These are phyloP conservation scores for Pythium volutum DNA, from an alignment of 352 stramenopile species.

Conservation along the genomic window DNA sequence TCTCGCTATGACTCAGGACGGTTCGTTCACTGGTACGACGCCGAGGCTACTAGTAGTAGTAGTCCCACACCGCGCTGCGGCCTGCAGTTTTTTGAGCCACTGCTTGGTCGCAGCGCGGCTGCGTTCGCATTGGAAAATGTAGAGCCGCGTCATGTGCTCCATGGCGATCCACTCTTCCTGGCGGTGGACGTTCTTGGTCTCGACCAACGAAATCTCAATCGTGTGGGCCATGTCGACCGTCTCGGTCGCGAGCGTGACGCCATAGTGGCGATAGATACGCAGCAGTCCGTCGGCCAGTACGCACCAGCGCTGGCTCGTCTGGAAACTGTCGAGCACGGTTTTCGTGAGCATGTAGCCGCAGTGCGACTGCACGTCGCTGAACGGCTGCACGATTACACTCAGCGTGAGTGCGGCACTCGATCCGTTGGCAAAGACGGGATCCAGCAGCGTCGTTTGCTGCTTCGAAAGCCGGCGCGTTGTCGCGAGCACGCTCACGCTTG, in stretches of 20 bases:
- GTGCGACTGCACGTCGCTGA: constrained; percentile 44
- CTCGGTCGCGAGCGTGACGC: constrained; percentile 61
- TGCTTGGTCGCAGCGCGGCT: constrained; percentile 29
- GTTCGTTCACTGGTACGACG: not conserved
- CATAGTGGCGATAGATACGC: constrained; percentile 72
- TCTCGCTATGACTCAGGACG: not conserved
- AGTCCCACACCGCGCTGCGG: constrained; percentile 33
- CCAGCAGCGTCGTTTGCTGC: not conserved
- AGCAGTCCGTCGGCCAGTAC: constrained; percentile 58
- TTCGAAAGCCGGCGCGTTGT: not conserved
- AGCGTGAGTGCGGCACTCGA: constrained; percentile 27
- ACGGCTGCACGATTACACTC: constrained; percentile 43
- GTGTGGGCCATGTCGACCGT: constrained; percentile 50
- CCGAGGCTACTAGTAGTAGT: not conserved
- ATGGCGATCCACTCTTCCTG: constrained; percentile 38
- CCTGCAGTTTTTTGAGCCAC: constrained; percentile 71
- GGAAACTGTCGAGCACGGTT: constrained; percentile 55
- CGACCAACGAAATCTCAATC: constrained; percentile 43
- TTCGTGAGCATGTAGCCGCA: constrained; percentile 73
- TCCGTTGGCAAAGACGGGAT: constrained; percentile 22
- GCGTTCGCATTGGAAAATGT: constrained; percentile 58
- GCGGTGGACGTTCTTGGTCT: constrained; percentile 29
- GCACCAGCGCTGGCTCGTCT: constrained; percentile 66
- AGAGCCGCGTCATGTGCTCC: constrained; percentile 41
- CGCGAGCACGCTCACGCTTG: not conserved